Evolutionary conservation across 768 basidiomycete species (phyloP).

Genomic region (Termitomyces sp.): DNA sequence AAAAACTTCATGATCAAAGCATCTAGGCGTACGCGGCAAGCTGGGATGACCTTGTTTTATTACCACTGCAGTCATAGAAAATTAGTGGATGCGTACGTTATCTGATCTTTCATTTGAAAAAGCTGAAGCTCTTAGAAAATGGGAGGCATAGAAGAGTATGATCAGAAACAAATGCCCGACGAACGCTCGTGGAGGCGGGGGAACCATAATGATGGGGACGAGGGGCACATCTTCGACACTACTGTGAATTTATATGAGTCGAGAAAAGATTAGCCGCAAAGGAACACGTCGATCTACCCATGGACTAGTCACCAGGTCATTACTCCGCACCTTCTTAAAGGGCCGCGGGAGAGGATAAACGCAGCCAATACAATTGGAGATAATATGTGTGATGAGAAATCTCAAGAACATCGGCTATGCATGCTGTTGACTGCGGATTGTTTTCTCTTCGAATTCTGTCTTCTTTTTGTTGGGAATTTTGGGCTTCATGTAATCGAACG

Average conservation of each 20-base stretch:
- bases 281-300: conserved; percentile 14
- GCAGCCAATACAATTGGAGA: conserved; percentile 4
- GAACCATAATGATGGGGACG: conserved; percentile 11
- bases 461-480: not conserved
- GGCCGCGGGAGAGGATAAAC: not conserved
- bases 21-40: conserved; percentile 31
- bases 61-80: not conserved
- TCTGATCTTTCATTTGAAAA: conserved; percentile 33
- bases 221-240: not conserved
- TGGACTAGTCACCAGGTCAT: conserved; percentile 6
- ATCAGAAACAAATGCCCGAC: conserved; percentile 11
- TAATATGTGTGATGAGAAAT: conserved; percentile 1
- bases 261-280: conserved; percentile 7
- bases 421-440: conserved; percentile 5
- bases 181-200: not conserved
- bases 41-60: conserved; percentile 16
- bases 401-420: conserved; percentile 1
- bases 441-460: not conserved
- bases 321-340: conserved; percentile 2
- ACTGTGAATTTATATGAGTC: conserved; percentile 8
- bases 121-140: conserved; percentile 14
- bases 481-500: not conserved
- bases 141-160: conserved; percentile 10
- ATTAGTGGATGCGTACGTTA: conserved; percentile 23
- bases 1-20: not conserved